Percentiles rank a stretch among this genome's conserved stretches.
These are phyloP conservation scores for Avicennia marina DNA, from an alignment of 257 asterid species.

Conservation along the genomic window DNA sequence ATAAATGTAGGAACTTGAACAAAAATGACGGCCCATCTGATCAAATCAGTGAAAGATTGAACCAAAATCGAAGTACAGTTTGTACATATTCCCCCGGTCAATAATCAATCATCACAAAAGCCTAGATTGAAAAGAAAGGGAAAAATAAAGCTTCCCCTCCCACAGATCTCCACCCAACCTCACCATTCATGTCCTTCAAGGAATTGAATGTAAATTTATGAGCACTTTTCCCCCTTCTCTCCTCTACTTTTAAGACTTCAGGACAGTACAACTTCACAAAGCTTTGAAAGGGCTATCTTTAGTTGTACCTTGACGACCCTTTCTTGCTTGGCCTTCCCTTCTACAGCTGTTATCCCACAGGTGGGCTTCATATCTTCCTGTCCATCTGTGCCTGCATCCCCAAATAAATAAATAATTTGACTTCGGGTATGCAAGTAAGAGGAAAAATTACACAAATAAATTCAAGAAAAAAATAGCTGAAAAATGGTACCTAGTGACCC, in stretches of 20 bases:
- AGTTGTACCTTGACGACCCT: constrained; percentile 97
- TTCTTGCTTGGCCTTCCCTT: constrained; percentile 98
- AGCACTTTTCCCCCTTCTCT: too few relatives aligned
- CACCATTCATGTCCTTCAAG: too few relatives aligned
- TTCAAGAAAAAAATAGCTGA: too few relatives aligned
- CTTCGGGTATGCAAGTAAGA: too few relatives aligned
- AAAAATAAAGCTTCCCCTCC: too few relatives aligned
- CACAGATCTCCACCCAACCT: too few relatives aligned
- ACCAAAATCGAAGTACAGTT: constrained; percentile 25
- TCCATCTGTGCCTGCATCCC: constrained; percentile 99
- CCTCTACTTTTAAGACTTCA: background rate
- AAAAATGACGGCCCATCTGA: constrained; percentile 80
- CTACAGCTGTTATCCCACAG: constrained; percentile 99
- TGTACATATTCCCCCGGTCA: too few relatives aligned
- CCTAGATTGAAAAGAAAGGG: constrained; percentile 21
- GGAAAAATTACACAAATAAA: too few relatives aligned
- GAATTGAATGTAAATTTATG: too few relatives aligned
- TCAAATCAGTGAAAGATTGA: constrained; percentile 39
- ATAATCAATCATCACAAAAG: constrained; percentile 65
- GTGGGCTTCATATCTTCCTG: constrained; percentile 99
- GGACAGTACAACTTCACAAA: constrained; percentile 12
- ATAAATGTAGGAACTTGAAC: constrained; percentile 12
- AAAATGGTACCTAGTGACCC: constrained; percentile 69
- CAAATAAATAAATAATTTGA: too few relatives aligned
- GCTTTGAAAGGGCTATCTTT: background rate